phyloP scores from a whole-genome alignment of 176 grass and related monocot species.

The Tillandsia fasciculata region DNA sequence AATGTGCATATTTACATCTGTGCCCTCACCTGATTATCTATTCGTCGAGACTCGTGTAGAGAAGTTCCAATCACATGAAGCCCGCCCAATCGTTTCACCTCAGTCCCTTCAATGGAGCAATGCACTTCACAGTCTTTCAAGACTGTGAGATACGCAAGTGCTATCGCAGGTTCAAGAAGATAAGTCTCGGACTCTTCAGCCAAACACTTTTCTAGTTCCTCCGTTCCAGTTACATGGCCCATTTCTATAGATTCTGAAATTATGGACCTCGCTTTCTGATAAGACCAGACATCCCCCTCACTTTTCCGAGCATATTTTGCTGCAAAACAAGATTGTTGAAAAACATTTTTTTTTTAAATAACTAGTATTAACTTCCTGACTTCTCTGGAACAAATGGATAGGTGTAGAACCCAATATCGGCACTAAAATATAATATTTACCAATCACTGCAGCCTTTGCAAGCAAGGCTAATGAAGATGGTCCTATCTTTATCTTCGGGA shows the following conservation, averaged over 20 bases:
- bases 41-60: slow-evolving; percentile 87
- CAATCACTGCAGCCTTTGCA: slow-evolving; percentile 68
- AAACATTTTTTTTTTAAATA: too few relatives aligned
- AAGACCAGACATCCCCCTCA: slow-evolving; percentile 52
- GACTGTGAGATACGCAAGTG: slow-evolving; percentile 62
- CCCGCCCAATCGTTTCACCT: slow-evolving; percentile 85
- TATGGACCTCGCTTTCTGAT: slow-evolving; percentile 52
- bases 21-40: slow-evolving; percentile 89
- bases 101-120: slow-evolving; percentile 69
- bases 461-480: slow-evolving; percentile 69
- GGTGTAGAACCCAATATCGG: neutral
- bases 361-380: neutral
- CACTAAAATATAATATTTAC: slow-evolving; percentile 26
- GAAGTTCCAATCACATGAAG: slow-evolving; percentile 97
- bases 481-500: slow-evolving; percentile 68
- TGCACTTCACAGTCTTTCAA: slow-evolving; percentile 75
- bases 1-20: neutral
- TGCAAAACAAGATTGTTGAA: slow-evolving; percentile 24
- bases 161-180: slow-evolving; percentile 60
- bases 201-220: slow-evolving; percentile 58
- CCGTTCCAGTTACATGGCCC: slow-evolving; percentile 49
- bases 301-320: slow-evolving; percentile 80
- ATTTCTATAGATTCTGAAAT: slow-evolving; percentile 72
- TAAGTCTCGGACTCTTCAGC: slow-evolving; percentile 50
- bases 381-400: neutral